phyloP scores from a whole-genome alignment of 768 basidiomycete genomes.

The Termitomyces heimii region DNA sequence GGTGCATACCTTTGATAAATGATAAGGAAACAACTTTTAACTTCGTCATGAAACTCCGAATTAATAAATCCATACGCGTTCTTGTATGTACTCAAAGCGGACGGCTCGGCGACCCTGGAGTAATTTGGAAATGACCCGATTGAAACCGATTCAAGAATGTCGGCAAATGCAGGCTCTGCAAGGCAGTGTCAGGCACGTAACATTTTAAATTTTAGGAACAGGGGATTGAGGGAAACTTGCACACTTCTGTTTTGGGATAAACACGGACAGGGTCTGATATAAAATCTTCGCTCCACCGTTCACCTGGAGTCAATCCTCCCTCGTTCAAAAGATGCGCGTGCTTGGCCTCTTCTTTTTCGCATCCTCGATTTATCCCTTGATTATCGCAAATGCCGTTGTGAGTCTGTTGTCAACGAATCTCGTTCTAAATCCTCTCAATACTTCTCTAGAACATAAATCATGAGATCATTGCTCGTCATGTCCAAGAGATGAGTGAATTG shows the following conservation, averaged over 20 bases:
- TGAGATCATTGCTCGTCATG: constrained; percentile 13
- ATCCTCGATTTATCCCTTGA: constrained; percentile 18
- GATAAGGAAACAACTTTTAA: not conserved
- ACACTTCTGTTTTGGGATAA: constrained; percentile 19
- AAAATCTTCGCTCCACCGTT: constrained; percentile 12
- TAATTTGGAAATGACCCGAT: not conserved
- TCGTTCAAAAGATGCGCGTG: constrained; percentile 23
- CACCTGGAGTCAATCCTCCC: constrained; percentile 7
- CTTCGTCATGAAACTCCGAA: not conserved
- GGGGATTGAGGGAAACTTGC: constrained; percentile 14
- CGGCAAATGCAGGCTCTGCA: constrained; percentile 3
- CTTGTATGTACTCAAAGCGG: not conserved
- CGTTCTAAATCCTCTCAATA: constrained; percentile 1
- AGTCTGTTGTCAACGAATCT: constrained; percentile 7
- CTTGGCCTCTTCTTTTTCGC: constrained; percentile 17
- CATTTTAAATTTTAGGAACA: constrained; percentile 12
- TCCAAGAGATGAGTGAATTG: constrained; percentile 3
- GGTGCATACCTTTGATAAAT: not conserved
- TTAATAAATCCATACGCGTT: not conserved
- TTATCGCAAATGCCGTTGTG: constrained; percentile 20
- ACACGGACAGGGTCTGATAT: constrained; percentile 11
- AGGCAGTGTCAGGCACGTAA: constrained; percentile 16
- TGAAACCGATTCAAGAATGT: not conserved
- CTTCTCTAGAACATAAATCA: constrained; percentile 4
- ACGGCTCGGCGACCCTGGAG: not conserved